These are phyloP conservation scores for Santalum album DNA, from an alignment of 164 flowering plant genomes.

Conservation along the genomic window DNA sequence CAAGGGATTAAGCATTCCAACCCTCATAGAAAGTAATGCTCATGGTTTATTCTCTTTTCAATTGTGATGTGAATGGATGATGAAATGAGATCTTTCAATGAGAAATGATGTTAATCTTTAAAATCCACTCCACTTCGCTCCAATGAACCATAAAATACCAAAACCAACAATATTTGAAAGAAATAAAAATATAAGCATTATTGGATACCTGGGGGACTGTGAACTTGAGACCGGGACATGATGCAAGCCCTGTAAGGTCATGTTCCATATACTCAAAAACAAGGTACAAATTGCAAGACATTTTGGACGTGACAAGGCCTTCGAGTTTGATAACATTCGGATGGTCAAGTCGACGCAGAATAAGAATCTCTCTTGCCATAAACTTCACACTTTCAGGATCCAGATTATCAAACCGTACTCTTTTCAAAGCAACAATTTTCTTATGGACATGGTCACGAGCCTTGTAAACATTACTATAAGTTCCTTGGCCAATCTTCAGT, in stretches of 20 bases:
- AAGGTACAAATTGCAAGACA: slow-evolving; percentile 45
- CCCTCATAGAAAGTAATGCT: too few relatives aligned
- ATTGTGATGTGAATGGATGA: too few relatives aligned
- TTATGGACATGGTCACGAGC: slow-evolving; percentile 38
- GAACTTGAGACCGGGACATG: slow-evolving; percentile 47
- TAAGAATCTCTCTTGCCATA: slow-evolving; percentile 60
- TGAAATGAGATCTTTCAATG: too few relatives aligned
- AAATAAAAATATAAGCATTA: not conserved
- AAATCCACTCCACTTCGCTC: too few relatives aligned
- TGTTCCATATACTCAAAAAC: slow-evolving; percentile 77
- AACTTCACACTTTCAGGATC: slow-evolving; percentile 62
- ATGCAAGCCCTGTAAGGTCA: slow-evolving; percentile 60
- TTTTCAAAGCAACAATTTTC: slow-evolving; percentile 57
- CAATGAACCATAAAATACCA: not conserved
- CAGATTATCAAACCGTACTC: slow-evolving; percentile 48
- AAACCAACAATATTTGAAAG: not conserved
- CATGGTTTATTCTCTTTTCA: too few relatives aligned
- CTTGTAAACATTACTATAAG: slow-evolving; percentile 62
- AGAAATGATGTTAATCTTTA: too few relatives aligned
- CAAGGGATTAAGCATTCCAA: too few relatives aligned
- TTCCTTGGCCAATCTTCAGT: slow-evolving; percentile 81
- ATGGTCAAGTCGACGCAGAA: slow-evolving; percentile 60
- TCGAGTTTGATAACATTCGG: slow-evolving; percentile 58
- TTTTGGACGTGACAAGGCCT: slow-evolving; percentile 46
- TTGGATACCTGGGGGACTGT: slow-evolving; percentile 55